phyloP scores from a whole-genome alignment of 2,329 filamentous ascomycete species.

The Pezicula carpinea region DNA sequence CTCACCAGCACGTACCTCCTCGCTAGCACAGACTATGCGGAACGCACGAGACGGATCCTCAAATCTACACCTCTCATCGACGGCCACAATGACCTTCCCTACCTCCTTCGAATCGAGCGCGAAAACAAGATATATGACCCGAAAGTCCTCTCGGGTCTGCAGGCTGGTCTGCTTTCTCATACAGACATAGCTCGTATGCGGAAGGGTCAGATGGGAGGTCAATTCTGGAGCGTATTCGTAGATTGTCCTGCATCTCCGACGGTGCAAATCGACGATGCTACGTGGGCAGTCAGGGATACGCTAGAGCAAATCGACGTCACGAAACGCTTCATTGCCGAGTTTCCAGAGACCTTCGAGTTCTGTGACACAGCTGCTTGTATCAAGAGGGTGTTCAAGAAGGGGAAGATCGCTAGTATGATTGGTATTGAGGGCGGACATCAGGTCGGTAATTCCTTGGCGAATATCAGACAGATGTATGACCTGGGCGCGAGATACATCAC shows the following conservation, averaged over 20 bases:
- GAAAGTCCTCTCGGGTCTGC: constrained; percentile 6
- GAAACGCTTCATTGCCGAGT: constrained; percentile 37
- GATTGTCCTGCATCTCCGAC: constrained; percentile 13
- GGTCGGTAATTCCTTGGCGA: constrained; percentile 46
- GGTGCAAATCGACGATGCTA: constrained; percentile 12
- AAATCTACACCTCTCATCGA: constrained; percentile 23
- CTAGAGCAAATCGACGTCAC: constrained; percentile 54
- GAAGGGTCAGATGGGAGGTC: constrained; percentile 20
- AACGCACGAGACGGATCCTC: constrained; percentile 12
- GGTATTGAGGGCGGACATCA: constrained; percentile 59
- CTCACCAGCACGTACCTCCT: not conserved
- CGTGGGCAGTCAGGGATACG: constrained; percentile 41
- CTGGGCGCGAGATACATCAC: constrained; percentile 63
- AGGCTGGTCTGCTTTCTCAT: constrained; percentile 12
- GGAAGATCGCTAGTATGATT: constrained; percentile 49
- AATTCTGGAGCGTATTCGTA: constrained; percentile 26
- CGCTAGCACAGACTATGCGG: not conserved
- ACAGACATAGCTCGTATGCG: constrained; percentile 20
- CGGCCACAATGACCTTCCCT: constrained; percentile 27
- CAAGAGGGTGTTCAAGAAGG: constrained; percentile 29
- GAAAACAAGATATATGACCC: constrained; percentile 2
- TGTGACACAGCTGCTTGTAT: constrained; percentile 2
- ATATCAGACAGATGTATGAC: constrained; percentile 52
- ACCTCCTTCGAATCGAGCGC: constrained; percentile 19
- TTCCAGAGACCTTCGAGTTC: not conserved